Base-by-base conservation (phyloP, 192 early-diverging fungal species). In the Podila epigama region DNA sequence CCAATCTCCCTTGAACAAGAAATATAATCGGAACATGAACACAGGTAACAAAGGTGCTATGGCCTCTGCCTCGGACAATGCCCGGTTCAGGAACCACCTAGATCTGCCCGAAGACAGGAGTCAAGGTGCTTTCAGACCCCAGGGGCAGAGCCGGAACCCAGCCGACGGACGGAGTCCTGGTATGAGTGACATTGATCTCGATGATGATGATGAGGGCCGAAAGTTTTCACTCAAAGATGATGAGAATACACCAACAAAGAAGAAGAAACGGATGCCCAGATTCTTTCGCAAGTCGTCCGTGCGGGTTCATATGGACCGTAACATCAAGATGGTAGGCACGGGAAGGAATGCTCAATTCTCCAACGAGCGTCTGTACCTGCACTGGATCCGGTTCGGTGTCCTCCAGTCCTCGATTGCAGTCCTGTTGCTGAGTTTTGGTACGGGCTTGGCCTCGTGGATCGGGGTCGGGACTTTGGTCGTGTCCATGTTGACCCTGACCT, bases 341-440 rank as follows among this genome's bases (percentile, higher is more conserved):
- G 70, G 70, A 31, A 34, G 33, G 15, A 1, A 31, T 20, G 51
- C 70, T 0, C 58, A 60, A 31, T 73, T 73, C 58, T 66, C 48
- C 13, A 73, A 73, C 32, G 70, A 73, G 42, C 62, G 70, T 36
- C 55, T 73, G 33, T 73, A 73, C 33, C 29, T 73, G 58, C 70
- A 73, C 37, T 73, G 70, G 70, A 65, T 73, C 39, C 57, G 63
- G 3, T 61, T 73, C n/a, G 70, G 70, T 7, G 56, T 73, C 9
- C 22, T 73, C 5, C 63, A 73, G 51, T 51, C 32, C 22, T 12
- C 33, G 10, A 73, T 73, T 53, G 62, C 63, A 0, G 63, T 73
- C 31, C 53, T 44, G 40, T 33, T 73, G 4, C 27, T 73, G 57
- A 73, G 58, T 51, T 73, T 55, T 50, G 62, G 56, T 7, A 52